phyloP scores from a whole-genome alignment of 2,329 filamentous ascomycete genomes.

The Beauveria bassiana region DNA sequence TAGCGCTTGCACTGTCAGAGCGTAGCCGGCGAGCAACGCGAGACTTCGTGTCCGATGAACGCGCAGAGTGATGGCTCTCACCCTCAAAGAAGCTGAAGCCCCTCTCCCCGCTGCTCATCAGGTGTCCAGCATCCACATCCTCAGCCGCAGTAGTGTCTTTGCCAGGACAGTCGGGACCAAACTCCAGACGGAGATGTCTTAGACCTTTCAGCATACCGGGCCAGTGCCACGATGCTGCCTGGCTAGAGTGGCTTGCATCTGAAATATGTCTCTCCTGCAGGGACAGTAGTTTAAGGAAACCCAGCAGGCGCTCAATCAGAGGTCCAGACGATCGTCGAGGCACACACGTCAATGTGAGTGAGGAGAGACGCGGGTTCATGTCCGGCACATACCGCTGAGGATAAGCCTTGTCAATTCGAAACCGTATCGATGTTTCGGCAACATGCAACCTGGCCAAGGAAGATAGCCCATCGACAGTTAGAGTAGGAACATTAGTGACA shows the following conservation, averaged over 20 bases:
- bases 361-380: conserved; percentile 47
- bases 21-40: not conserved
- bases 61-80: conserved; percentile 14
- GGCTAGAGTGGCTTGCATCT: conserved; percentile 16
- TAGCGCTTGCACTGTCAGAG: conserved; percentile 1
- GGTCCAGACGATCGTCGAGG: conserved; percentile 46
- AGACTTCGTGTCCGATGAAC: not conserved
- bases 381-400: conserved; percentile 43
- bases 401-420: conserved; percentile 37
- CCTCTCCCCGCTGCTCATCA: conserved; percentile 32
- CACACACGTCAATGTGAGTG: conserved; percentile 45
- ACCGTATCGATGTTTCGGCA: conserved; percentile 37
- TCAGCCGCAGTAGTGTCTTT: conserved; percentile 25
- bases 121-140: conserved; percentile 33
- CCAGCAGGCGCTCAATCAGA: conserved; percentile 37
- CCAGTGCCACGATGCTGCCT: conserved; percentile 25
- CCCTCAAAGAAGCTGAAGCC: conserved; percentile 40
- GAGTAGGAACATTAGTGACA: conserved; percentile 45
- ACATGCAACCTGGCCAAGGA: conserved; percentile 29
- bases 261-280: conserved; percentile 41
- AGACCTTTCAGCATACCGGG: conserved; percentile 42
- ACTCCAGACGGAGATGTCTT: conserved; percentile 46
- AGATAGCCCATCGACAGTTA: conserved; percentile 31
- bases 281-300: conserved; percentile 39
- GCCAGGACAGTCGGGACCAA: conserved; percentile 36